These are phyloP conservation scores for Penicillium desertorum DNA, from an alignment of 495 filamentous ascomycete species.

Conservation along the genomic window DNA sequence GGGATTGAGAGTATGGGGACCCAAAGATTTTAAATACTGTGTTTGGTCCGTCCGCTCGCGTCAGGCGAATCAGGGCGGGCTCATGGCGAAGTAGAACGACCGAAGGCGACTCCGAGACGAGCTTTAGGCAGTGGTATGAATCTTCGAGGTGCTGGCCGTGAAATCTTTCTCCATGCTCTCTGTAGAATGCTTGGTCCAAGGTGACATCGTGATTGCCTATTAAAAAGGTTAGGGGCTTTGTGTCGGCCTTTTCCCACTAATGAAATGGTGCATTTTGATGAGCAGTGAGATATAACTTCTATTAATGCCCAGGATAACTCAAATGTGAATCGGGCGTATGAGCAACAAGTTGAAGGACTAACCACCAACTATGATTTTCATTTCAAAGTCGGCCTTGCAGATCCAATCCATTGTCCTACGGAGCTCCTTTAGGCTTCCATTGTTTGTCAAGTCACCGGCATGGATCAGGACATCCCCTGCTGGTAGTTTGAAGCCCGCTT, in stretches of 20 bases:
- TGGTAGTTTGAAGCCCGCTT: constrained; percentile 54
- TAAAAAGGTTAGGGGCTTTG: constrained; percentile 1
- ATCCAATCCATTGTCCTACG: constrained; percentile 57
- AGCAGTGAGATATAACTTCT: background rate
- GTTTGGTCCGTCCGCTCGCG: constrained; percentile 55
- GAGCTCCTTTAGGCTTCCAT: constrained; percentile 53
- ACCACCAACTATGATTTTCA: constrained; percentile 61
- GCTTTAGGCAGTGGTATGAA: constrained; percentile 52
- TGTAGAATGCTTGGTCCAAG: constrained; percentile 63
- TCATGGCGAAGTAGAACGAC: constrained; percentile 68
- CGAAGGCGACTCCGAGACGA: constrained; percentile 50
- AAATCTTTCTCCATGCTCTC: constrained; percentile 54
- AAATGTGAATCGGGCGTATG: constrained; percentile 1
- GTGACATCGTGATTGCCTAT: constrained; percentile 81
- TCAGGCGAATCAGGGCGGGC: constrained; percentile 56
- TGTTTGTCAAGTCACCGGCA: constrained; percentile 60
- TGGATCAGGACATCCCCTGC: constrained; percentile 62
- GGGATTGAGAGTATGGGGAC: constrained; percentile 66
- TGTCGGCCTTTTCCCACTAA: background rate
- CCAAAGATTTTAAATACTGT: constrained; percentile 75
- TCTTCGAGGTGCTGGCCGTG: constrained; percentile 61
- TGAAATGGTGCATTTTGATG: background rate
- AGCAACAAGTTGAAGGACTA: constrained; percentile 21
- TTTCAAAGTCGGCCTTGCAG: constrained; percentile 53
- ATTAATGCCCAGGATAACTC: background rate